Conservation (phyloP, 1,284 basidiomycete species). For the Ustilago trichophora region DNA sequence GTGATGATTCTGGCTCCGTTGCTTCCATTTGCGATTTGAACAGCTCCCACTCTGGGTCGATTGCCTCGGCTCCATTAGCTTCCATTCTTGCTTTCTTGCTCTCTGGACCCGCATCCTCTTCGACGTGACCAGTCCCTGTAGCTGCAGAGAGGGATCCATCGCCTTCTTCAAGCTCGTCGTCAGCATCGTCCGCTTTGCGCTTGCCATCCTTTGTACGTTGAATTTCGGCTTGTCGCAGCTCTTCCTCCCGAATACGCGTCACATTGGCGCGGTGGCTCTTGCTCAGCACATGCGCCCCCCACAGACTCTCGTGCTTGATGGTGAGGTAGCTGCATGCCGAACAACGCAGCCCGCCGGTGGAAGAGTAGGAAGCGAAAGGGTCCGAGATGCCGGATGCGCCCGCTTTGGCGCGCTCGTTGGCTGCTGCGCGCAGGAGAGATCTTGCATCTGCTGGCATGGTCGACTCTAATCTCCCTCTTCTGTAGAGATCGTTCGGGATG, state of each 20-base stretch:
- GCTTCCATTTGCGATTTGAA: slow-evolving; percentile 50
- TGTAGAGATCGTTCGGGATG: no score
- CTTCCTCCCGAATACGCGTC: slow-evolving; percentile 23
- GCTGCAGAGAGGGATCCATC: not conserved
- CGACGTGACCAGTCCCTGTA: not conserved
- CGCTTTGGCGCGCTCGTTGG: slow-evolving; percentile 28
- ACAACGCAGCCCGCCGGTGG: slow-evolving; percentile 45
- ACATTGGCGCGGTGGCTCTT: slow-evolving; percentile 46
- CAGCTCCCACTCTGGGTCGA: slow-evolving; percentile 55
- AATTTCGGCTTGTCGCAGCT: slow-evolving; percentile 18
- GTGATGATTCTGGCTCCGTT: not conserved
- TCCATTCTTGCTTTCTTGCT: slow-evolving; percentile 27
- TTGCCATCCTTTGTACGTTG: slow-evolving; percentile 42
- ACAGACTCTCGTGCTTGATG: slow-evolving; percentile 57
- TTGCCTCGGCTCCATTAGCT: no score
- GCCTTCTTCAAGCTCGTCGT: not conserved
- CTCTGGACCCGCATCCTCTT: not conserved
- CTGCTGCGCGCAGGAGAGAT: slow-evolving; percentile 39
- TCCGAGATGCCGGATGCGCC: slow-evolving; percentile 25
- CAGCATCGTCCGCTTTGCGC: slow-evolving; percentile 30
- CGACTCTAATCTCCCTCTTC: no score
- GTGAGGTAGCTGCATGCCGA: slow-evolving; percentile 47
- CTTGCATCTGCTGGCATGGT: slow-evolving; percentile 46
- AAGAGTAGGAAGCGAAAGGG: slow-evolving; percentile 48
- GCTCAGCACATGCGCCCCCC: slow-evolving; percentile 48